Evolutionary conservation across 768 basidiomycete species (phyloP).

Genomic region (Cantharellus cinnabarinus): DNA sequence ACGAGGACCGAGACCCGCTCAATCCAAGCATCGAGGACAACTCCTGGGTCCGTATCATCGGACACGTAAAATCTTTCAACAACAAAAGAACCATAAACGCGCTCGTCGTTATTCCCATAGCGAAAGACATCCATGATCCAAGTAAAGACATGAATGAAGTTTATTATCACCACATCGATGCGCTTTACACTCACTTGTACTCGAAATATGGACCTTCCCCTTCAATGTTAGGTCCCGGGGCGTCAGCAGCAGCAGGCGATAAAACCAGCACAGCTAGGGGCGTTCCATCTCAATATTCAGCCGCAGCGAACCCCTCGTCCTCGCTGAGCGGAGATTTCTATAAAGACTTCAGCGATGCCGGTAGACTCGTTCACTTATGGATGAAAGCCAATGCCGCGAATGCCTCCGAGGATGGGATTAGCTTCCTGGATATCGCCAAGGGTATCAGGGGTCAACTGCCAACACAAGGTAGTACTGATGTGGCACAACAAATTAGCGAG

Average conservation of each 20-base stretch:
- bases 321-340: no score
- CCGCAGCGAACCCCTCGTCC: neutral
- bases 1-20: neutral
- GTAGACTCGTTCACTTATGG: neutral
- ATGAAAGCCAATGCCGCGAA: neutral
- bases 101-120: conserved; percentile 19
- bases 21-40: conserved; percentile 6
- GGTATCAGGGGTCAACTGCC: neutral
- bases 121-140: no score
- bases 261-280: neutral
- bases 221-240: neutral
- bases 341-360: neutral
- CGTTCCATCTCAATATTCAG: neutral
- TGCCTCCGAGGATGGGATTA: neutral
- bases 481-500: neutral
- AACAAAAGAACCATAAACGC: conserved; percentile 69
- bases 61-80: conserved; percentile 61
- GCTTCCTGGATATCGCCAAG: neutral
- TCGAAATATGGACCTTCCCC: conserved; percentile 35
- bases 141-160: conserved; percentile 44
- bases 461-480: neutral
- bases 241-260: neutral
- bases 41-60: conserved; percentile 58
- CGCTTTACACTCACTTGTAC: conserved; percentile 43
- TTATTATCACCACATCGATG: conserved; percentile 64